These are phyloP conservation scores for Fusarium pseudonygamai DNA, from an alignment of 2,329 filamentous ascomycete species.

Conservation along the genomic window DNA sequence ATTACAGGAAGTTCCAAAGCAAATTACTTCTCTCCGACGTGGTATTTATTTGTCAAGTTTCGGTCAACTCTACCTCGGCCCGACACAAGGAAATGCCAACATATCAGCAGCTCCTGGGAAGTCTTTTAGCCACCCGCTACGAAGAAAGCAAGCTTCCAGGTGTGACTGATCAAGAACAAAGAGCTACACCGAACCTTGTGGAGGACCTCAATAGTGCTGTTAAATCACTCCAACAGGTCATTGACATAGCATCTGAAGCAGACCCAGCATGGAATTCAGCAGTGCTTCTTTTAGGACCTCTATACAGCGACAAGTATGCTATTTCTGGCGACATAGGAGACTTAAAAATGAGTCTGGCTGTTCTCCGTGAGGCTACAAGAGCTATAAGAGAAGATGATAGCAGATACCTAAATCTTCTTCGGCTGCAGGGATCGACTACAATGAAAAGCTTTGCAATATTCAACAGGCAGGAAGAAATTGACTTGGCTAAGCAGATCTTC, in stretches of 20 bases:
- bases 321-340: background rate
- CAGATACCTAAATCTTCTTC: background rate
- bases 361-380: background rate
- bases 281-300: background rate
- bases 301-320: background rate
- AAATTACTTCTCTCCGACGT: background rate
- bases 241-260: background rate
- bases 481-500: background rate
- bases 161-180: background rate
- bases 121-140: background rate
- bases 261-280: background rate
- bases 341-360: background rate
- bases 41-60: background rate
- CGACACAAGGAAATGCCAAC: background rate
- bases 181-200: background rate
- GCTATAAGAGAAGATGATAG: background rate
- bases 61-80: background rate
- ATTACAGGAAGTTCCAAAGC: background rate
- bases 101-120: background rate
- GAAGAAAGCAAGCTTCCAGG: background rate
- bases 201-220: background rate
- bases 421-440: background rate
- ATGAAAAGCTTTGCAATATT: background rate
- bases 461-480: background rate
- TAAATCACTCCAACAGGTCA: background rate